A percentile compares a stretch with the other conserved stretches of the same genome.
phyloP scores from a whole-genome alignment of 23 red algal genomes.

The Chondrus crispus region DNA sequence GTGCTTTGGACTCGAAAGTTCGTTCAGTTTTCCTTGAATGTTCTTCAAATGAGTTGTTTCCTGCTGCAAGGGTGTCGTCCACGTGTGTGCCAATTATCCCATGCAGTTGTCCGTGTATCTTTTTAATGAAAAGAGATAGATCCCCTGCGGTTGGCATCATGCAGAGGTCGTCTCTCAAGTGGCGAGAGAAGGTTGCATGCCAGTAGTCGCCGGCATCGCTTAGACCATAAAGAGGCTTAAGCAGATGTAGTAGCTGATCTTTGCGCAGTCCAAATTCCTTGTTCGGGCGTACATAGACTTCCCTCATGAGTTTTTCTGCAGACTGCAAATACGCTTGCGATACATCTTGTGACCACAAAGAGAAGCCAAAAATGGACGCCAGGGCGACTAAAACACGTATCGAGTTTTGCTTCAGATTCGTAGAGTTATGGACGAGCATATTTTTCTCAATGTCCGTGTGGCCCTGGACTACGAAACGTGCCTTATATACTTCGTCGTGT shows the following conservation, averaged over 20 bases:
- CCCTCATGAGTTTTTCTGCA: neutral
- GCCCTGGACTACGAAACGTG: neutral
- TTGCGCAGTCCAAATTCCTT: neutral
- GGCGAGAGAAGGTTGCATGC: neutral
- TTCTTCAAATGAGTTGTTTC: neutral
- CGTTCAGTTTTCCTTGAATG: neutral
- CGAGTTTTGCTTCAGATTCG: neutral
- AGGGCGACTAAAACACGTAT: neutral
- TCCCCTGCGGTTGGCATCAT: neutral
- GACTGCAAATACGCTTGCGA: slow-evolving; percentile 3
- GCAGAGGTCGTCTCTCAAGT: neutral
- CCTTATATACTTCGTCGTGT: slow-evolving; percentile 14
- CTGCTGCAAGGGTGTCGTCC: neutral
- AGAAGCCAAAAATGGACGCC: slow-evolving; percentile 16
- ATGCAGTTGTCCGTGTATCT: neutral
- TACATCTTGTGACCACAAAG: slow-evolving; percentile 19
- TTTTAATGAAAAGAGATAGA: neutral
- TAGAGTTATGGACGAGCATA: neutral
- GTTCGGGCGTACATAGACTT: neutral
- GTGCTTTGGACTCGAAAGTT: neutral
- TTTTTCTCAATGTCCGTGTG: neutral
- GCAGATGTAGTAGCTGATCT: neutral
- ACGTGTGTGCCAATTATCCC: slow-evolving; percentile 3
- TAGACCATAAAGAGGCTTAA: slow-evolving; percentile 20
- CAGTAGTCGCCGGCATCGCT: slow-evolving; percentile 7